Evolutionary conservation across 2,329 filamentous ascomycete species (phyloP), one percentile per base, ranked within the genome.

Genomic region (Leptographium flavum): DNA sequence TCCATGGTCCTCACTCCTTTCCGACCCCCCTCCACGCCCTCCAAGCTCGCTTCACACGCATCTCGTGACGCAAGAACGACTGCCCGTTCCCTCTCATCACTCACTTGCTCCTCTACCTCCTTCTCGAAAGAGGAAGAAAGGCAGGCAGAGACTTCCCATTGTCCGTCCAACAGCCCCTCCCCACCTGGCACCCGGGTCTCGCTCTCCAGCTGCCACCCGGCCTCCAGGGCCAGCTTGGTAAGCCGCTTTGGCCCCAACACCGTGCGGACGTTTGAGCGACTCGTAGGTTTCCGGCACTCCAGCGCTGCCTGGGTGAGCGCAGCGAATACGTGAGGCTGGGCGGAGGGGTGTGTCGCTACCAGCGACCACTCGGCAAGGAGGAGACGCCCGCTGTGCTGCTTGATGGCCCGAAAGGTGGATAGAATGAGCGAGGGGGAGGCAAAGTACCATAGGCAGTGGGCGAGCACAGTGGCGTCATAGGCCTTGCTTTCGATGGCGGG

Each of bases 401-500:
- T 56, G 25, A 67, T 52, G n/a, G 59, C 57, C 0, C 47, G 5
- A 6, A 72, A 57, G n/a, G 66, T 62, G 2, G 50, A 48, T 0
- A 55, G 47, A 4, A 72, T 56, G 11, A 58, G 50, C 0, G 52
- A 49, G 0, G 61, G 61, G 1, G 61, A 62, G 15, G 59, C 51
- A 51, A 77, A 75, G 54, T 76, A 77, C 67, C 68, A 77, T 25
- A 73, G 60, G 50, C 62, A 67, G 55, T 76, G 72, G 17, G 60
- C 60, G 31, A 76, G 59, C 3, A 76, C 65, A 2, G 64, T 61
- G 21, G 60, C 63, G 48, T 72, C 67, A 28, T 45, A 47, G 15
- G 17, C 10, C 15, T 7, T 28, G 9, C 17, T 19, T 11, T 44
- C 42, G 11, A 4, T 2, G 9, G 36, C 8, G 3, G 44, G 32